phyloP scores from a whole-genome alignment of 2,329 filamentous ascomycete genomes.

The Aspergillus unguis region DNA sequence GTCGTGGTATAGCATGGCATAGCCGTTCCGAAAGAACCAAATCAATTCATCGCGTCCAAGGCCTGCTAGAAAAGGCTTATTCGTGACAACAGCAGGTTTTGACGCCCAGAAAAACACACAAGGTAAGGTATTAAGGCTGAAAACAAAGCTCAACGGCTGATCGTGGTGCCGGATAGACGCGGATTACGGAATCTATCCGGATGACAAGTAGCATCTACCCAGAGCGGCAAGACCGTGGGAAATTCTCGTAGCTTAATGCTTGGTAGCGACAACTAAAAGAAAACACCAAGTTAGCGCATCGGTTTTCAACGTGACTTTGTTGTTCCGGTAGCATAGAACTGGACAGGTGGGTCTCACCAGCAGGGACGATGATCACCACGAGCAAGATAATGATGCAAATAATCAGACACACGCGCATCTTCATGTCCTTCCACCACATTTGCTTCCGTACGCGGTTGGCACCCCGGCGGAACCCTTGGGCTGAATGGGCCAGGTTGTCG shows the following conservation, averaged over 20 bases:
- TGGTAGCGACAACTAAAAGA: slow-evolving; percentile 43
- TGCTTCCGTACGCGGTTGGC: slow-evolving; percentile 95
- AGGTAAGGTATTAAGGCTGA: slow-evolving; percentile 35
- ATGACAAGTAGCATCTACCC: no score
- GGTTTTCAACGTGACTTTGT: neutral
- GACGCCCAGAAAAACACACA: slow-evolving; percentile 34
- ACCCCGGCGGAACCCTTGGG: slow-evolving; percentile 91
- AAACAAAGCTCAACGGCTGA: slow-evolving; percentile 31
- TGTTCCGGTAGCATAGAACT: neutral
- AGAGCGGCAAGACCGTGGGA: slow-evolving; percentile 22
- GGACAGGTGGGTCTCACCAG: slow-evolving; percentile 59
- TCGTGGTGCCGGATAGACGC: no score
- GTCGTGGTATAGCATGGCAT: slow-evolving; percentile 26
- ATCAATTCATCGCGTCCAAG: slow-evolving; percentile 29
- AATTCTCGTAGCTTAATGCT: slow-evolving; percentile 34
- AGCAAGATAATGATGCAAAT: slow-evolving; percentile 87
- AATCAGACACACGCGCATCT: slow-evolving; percentile 98
- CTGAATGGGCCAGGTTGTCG: slow-evolving; percentile 86
- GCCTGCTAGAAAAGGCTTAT: slow-evolving; percentile 27
- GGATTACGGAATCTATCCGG: no score
- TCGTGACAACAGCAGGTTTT: slow-evolving; percentile 31
- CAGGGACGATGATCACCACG: slow-evolving; percentile 88
- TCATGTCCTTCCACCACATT: slow-evolving; percentile 99
- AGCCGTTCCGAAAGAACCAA: slow-evolving; percentile 23
- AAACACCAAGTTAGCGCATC: slow-evolving; percentile 15